Evolutionary conservation across 2,329 filamentous ascomycete species (phyloP).

Genomic region (Leptoxyphium fumago): DNA sequence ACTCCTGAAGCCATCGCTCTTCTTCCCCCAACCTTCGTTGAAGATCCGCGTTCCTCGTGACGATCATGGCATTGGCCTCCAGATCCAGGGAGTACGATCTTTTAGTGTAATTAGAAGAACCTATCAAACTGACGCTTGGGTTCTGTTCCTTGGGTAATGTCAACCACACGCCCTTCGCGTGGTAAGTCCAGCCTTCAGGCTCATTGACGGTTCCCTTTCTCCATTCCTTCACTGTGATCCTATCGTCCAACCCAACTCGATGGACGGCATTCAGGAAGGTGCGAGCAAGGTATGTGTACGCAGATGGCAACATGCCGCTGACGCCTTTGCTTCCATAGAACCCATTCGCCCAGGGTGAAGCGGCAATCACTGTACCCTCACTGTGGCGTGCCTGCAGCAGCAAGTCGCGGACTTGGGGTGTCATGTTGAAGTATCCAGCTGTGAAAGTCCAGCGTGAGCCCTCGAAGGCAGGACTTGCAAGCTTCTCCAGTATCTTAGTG

Average conservation of each 20-base stretch:
- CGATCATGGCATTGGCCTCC: constrained; percentile 73
- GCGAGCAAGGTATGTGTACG: constrained; percentile 77
- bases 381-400: constrained; percentile 58
- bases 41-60: constrained; percentile 61
- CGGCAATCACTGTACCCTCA: constrained; percentile 74
- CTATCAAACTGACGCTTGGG: constrained; percentile 69
- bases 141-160: constrained; percentile 48
- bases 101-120: constrained; percentile 92
- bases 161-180: constrained; percentile 92
- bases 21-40: constrained; percentile 64
- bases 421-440: constrained; percentile 96
- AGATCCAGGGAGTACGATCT: constrained; percentile 84
- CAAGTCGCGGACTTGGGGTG: constrained; percentile 64
- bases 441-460: constrained; percentile 87
- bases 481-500: constrained; percentile 53
- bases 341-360: constrained; percentile 84
- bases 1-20: constrained; percentile 62
- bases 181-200: constrained; percentile 86
- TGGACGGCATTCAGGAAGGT: constrained; percentile 57
- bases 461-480: constrained; percentile 47
- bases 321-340: constrained; percentile 83
- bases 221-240: constrained; percentile 76
- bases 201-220: constrained; percentile 64
- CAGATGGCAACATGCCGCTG: constrained; percentile 77
- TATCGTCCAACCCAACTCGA: constrained; percentile 36